Evolutionary conservation across 305 asterid genomes (phyloP).

Genomic region (Nicotiana rustica): DNA sequence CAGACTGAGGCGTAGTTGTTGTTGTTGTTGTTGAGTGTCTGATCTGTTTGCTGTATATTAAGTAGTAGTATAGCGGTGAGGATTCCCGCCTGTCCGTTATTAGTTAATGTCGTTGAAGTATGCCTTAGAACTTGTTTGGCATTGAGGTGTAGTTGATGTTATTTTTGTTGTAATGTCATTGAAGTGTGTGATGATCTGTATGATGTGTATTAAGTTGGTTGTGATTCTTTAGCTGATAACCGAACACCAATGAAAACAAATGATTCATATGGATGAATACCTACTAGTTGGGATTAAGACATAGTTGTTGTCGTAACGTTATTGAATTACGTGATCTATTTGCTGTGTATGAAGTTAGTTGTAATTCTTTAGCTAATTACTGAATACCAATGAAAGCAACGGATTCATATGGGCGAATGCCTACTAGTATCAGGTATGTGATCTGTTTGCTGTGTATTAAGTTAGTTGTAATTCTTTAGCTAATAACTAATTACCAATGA

Average conservation of each 20-base stretch:
- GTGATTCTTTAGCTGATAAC: not conserved
- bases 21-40: conserved; percentile 28
- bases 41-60: conserved; percentile 34
- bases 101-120: no score
- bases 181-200: conserved; percentile 36
- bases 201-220: conserved; percentile 32
- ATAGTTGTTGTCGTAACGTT: not conserved
- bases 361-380: not conserved
- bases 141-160: not conserved
- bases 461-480: not conserved
- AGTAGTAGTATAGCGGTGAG: not conserved
- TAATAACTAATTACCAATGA: not conserved
- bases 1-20: not conserved
- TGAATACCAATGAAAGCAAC: not conserved
- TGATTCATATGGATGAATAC: conserved; percentile 2
- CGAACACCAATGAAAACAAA: not conserved
- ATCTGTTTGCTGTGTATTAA: not conserved
- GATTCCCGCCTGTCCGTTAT: no score
- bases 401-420: conserved; percentile 15
- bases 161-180: conserved; percentile 15
- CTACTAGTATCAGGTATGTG: conserved; percentile 2
- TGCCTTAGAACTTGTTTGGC: not conserved
- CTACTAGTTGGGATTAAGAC: not conserved
- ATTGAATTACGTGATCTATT: not conserved
- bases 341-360: conserved; percentile 31